phyloP scores from a whole-genome alignment of 1,139 yeast genomes.

The Magnusiomyces fungicola region DNA sequence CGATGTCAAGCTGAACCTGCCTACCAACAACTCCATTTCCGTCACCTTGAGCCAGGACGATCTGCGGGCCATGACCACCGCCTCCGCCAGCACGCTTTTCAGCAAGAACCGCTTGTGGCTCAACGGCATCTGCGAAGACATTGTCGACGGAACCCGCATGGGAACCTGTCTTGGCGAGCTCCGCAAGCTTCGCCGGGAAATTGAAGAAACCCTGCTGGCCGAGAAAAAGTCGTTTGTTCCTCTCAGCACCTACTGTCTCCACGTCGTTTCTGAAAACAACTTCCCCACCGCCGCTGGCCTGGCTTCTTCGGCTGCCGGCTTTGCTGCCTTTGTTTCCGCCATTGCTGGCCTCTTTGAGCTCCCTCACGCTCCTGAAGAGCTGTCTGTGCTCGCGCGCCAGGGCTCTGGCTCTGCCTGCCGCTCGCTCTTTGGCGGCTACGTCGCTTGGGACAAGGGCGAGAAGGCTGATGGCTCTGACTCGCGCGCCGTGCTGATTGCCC shows the following conservation, averaged over 20 bases:
- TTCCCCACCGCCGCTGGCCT: constrained; percentile 99
- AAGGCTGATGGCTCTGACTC: constrained; percentile 74
- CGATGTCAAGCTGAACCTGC: constrained; percentile 76
- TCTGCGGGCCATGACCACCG: constrained; percentile 85
- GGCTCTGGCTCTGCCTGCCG: constrained; percentile 99
- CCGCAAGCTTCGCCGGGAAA: constrained; percentile 41
- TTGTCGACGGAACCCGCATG: constrained; percentile 57
- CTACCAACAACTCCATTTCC: constrained; percentile 92
- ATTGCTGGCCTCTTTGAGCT: constrained; percentile 75
- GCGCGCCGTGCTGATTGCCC: constrained; percentile 85
- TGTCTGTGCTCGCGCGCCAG: constrained; percentile 90
- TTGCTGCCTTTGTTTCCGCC: constrained; percentile 88
- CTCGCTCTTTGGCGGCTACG: constrained; percentile 93
- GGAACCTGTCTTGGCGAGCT: constrained; percentile 74
- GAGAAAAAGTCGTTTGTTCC: constrained; percentile 44
- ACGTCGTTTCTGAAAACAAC: constrained; percentile 87
- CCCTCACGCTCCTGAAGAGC: constrained; percentile 73
- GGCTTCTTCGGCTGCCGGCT: constrained; percentile 97
- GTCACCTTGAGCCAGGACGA: constrained; percentile 89
- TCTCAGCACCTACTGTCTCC: constrained; percentile 58
- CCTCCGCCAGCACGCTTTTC: constrained; percentile 55
- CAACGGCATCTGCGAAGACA: constrained; percentile 64
- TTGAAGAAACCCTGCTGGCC: constrained; percentile 14
- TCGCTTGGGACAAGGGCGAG: constrained; percentile 97
- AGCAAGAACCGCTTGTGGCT: constrained; percentile 67